Evolutionary conservation across 108 stramenopile species (phyloP).

Genomic region (Fistulifera pelliculosa): DNA sequence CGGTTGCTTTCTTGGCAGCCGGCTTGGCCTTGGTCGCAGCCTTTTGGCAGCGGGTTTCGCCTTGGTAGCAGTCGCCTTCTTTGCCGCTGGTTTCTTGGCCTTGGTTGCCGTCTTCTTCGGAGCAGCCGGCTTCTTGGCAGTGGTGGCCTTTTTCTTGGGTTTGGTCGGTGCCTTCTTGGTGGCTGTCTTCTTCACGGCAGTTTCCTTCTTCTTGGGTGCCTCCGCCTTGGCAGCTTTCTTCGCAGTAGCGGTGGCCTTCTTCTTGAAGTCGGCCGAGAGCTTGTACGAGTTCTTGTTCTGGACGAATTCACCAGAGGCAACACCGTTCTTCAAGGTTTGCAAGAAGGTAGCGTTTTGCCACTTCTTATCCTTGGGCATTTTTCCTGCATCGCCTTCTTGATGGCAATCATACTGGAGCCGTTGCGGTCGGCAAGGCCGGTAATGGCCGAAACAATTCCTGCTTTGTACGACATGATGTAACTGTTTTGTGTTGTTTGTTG

Average conservation of each 20-base stretch:
- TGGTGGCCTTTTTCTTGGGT: constrained; percentile 1
- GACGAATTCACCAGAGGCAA: constrained; percentile 29
- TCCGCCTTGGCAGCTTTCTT: constrained; percentile 35
- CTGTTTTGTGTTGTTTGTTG: constrained; percentile 1
- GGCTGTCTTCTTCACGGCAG: constrained; percentile 9
- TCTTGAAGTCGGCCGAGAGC: constrained; percentile 33
- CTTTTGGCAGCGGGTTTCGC: constrained; percentile 2
- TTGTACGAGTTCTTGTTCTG: constrained; percentile 39
- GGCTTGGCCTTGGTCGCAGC: constrained; percentile 11
- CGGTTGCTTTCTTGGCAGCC: not conserved
- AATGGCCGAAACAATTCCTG: constrained; percentile 39
- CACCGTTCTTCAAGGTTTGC: constrained; percentile 24
- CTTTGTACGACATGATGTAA: constrained; percentile 55
- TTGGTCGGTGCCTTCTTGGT: constrained; percentile 12
- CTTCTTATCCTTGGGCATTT: constrained; percentile 48
- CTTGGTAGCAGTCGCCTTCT: constrained; percentile 22
- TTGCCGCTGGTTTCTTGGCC: constrained; percentile 9
- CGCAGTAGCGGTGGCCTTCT: constrained; percentile 30
- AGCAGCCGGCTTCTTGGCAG: constrained; percentile 23
- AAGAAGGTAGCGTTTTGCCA: constrained; percentile 52
- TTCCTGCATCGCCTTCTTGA: constrained; percentile 44
- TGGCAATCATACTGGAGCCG: constrained; percentile 32
- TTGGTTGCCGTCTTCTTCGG: constrained; percentile 16
- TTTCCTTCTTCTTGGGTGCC: constrained; percentile 19
- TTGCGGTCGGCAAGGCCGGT: constrained; percentile 37